Base-by-base conservation (phyloP, 805 yeast species). In the Komagataella kurtzmanii region DNA sequence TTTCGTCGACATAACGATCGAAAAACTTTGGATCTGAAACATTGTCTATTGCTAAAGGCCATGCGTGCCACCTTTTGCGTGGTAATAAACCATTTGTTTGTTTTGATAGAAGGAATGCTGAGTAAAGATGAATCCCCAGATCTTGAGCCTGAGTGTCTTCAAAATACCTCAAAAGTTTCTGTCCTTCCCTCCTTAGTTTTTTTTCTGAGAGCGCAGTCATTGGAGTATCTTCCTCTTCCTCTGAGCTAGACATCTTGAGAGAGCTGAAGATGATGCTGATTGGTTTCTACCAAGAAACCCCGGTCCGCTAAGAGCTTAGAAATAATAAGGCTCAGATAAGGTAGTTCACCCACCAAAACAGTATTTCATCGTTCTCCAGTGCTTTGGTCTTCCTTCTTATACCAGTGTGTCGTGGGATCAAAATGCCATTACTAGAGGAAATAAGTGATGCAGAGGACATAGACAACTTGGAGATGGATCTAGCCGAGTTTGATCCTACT, bases 381-480 rank as follows among this genome's bases (percentile, higher is more conserved):
- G n/a, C 17, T 44, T 18, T 17, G 23, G 19, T n/a, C 19, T 19
- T 19, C 12, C 46, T 44, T 19, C 19, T 19, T 17, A 12, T 44
- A 14, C 17, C 23, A 44, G 46, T 19, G 23, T 8, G 2, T 6
- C 7, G 46, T 19, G 3, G 14, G 19, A 10, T 49, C 6, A 18
- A 56, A 47, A 81, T 80, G 82, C 93, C 95, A 10, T 72, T 70
- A 40, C 64, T 85, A 52, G 95, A 85, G 64, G 90, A 85, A 58
- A 80, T 85, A 53, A 73, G 71, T 52, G 89, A 84, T 63, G 85
- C 80, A 61, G 95, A 87, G 56, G 90, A 84, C 59, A 81, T 91
- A 67, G 97, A 90, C 62, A 83, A 89, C 69, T 73, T 88, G 81
- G 97, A 91, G 60, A 84, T 88, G 86, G 97, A 90, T 67, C 72